These are phyloP conservation scores for Rugonectria rugulosa DNA, from an alignment of 2,329 filamentous ascomycete species.

Conservation along the genomic window DNA sequence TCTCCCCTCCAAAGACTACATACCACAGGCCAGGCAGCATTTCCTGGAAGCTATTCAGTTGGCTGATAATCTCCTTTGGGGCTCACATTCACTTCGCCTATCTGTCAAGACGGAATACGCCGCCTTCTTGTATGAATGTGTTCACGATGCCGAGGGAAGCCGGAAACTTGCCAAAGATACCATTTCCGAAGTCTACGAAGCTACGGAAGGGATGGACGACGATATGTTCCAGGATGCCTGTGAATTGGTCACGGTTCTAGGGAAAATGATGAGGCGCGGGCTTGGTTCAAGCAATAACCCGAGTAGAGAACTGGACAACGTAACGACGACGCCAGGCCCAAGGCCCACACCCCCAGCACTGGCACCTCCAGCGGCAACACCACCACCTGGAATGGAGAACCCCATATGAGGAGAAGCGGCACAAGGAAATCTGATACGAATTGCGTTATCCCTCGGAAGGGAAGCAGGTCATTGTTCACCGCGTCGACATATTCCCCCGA, in stretches of 20 bases:
- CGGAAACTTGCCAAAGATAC: slow-evolving; percentile 80
- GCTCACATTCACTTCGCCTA: slow-evolving; percentile 87
- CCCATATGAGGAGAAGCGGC: slow-evolving; percentile 47
- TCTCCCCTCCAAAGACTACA: slow-evolving; percentile 79
- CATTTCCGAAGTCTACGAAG: slow-evolving; percentile 90
- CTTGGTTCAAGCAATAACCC: slow-evolving; percentile 50
- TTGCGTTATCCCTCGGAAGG: not conserved
- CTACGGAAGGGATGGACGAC: slow-evolving; percentile 91
- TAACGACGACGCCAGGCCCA: slow-evolving; percentile 34
- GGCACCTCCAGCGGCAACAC: slow-evolving; percentile 28
- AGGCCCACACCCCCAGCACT: slow-evolving; percentile 32
- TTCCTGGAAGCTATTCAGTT: slow-evolving; percentile 81
- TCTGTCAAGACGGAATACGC: slow-evolving; percentile 92
- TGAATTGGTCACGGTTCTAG: slow-evolving; percentile 83
- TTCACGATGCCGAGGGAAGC: slow-evolving; percentile 80
- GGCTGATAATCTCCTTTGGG: slow-evolving; percentile 79
- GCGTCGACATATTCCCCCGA: too few species aligned
- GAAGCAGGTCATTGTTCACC: too few species aligned
- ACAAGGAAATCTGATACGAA: not conserved
- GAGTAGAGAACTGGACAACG: slow-evolving; percentile 40
- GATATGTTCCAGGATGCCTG: slow-evolving; percentile 94
- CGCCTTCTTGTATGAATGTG: slow-evolving; percentile 92
- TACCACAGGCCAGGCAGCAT: slow-evolving; percentile 80
- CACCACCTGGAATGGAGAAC: slow-evolving; percentile 53
- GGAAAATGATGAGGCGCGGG: slow-evolving; percentile 86